Percentiles rank a stretch among this genome's conserved stretches.
phyloP scores from a whole-genome alignment of 2,329 filamentous ascomycete genomes.

The Kalmusia sp. region DNA sequence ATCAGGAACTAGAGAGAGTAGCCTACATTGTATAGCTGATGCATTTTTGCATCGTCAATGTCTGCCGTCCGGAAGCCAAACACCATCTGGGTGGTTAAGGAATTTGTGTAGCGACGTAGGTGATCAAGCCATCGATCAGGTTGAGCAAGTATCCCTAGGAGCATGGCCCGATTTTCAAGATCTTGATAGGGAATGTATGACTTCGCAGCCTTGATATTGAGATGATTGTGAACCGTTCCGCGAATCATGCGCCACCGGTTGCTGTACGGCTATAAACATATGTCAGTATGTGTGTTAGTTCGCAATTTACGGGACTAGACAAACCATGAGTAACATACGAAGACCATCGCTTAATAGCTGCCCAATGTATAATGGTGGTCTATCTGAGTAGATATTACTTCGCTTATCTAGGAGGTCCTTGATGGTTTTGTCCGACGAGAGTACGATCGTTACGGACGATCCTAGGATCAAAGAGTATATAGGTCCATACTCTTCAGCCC shows the following conservation, averaged over 20 bases:
- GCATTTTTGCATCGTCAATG: constrained; percentile 14
- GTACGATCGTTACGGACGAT: constrained; percentile 52
- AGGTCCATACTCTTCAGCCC: constrained; percentile 59
- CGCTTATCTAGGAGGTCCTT: constrained; percentile 59
- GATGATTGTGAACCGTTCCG: constrained; percentile 16
- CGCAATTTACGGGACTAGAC: too few species aligned
- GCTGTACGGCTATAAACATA: too few species aligned
- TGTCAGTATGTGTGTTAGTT: too few species aligned
- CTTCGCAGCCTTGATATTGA: constrained; percentile 20
- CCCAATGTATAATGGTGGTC: constrained; percentile 34
- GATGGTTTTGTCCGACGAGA: constrained; percentile 52
- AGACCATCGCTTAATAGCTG: too few species aligned
- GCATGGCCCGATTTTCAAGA: constrained; percentile 63
- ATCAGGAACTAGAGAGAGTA: too few species aligned
- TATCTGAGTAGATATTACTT: constrained; percentile 56
- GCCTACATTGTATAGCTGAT: constrained; percentile 15
- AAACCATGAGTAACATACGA: too few species aligned
- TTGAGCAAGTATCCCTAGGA: constrained; percentile 54
- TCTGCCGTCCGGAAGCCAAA: constrained; percentile 49
- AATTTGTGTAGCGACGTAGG: constrained; percentile 56
- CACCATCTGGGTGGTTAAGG: constrained; percentile 58
- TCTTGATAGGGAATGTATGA: constrained; percentile 57
- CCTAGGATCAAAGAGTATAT: constrained; percentile 59
- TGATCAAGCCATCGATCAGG: constrained; percentile 53
- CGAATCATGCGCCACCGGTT: constrained; percentile 23